Base-by-base conservation (phyloP, 192 early-diverging fungal species). In the Physocladia obscura region DNA sequence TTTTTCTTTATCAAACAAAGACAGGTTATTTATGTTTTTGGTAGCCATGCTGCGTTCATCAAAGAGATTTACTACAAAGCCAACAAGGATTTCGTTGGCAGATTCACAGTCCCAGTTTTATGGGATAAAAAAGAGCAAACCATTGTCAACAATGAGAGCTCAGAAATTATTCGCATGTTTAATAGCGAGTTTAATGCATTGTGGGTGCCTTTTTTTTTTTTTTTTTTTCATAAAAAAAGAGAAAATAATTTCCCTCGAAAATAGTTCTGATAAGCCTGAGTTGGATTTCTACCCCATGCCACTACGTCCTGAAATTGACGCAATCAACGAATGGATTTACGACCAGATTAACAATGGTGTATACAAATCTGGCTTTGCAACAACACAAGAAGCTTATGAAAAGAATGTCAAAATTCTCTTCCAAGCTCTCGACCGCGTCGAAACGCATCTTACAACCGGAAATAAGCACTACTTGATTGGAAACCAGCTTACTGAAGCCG, bases 291-390 rank as follows among this genome's bases (percentile, higher is more conserved):
- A 98, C 74, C 97, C 97, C 0, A 84, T 89, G 48, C 61, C 86
- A 32, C 82, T 95, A 62, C 80, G 78, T 24, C 36, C 57, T 11
- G 81, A 92, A 59, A 97, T 98, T 70, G 97, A 98, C 69, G 84
- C 79, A 11, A 62, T 90, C 31, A 98, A 98, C 77, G 82, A 81
- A 49, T 97, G 94, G 94, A 77, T 98, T 57, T 98, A 98, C 73
- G 89, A 96, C 73, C 86, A 85, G 0, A 86, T 98, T 70, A 98
- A 98, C 79, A 97, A 97, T 70, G 97, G 97, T 26, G 95, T 97
- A 3, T 96, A 96, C 83, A 94, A 94, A 70, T 74, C 84, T 47
- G 96, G 96, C 0, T 96, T 98, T 74, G 96, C 96, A 0, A 89
- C 92, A 6, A 80, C 86, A 0, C 96, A 98, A 80, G 80, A 75